phyloP scores from a whole-genome alignment of 2,329 filamentous ascomycete genomes.

The Claviceps paspali region DNA sequence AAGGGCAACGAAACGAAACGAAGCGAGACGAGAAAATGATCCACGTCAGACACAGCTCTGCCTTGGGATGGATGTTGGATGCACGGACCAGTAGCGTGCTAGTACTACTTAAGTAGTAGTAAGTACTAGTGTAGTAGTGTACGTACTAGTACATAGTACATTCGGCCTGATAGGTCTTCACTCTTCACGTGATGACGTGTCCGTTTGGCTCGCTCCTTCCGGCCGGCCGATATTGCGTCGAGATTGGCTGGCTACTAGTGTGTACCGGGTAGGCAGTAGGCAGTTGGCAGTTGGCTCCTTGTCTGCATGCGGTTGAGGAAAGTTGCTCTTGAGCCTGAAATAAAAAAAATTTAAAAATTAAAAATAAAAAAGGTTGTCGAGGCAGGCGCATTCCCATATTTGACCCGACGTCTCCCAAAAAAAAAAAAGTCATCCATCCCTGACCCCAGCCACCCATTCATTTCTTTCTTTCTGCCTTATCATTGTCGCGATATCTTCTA shows the following conservation, averaged over 20 bases:
- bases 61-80: constrained; percentile 11
- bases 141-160: too few relatives aligned
- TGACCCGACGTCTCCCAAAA: constrained; percentile 4
- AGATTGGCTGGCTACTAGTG: too few relatives aligned
- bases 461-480: neutral
- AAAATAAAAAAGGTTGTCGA: neutral
- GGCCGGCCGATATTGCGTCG: too few relatives aligned
- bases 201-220: neutral
- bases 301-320: too few relatives aligned
- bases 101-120: too few relatives aligned
- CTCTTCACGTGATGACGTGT: constrained; percentile 2
- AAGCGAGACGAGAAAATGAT: constrained; percentile 19
- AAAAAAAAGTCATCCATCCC: constrained; percentile 3
- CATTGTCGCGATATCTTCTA: neutral
- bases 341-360: too few relatives aligned
- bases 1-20: constrained; percentile 3
- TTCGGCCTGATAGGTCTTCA: too few relatives aligned
- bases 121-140: too few relatives aligned
- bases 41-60: constrained; percentile 33
- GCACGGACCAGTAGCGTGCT: constrained; percentile 6
- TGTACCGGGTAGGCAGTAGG: too few relatives aligned
- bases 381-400: constrained; percentile 5
- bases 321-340: too few relatives aligned
- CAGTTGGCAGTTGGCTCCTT: too few relatives aligned
- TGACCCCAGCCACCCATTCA: neutral